Evolutionary conservation across 768 basidiomycete genomes (phyloP).

Genomic region (Termitomyces sp.): DNA sequence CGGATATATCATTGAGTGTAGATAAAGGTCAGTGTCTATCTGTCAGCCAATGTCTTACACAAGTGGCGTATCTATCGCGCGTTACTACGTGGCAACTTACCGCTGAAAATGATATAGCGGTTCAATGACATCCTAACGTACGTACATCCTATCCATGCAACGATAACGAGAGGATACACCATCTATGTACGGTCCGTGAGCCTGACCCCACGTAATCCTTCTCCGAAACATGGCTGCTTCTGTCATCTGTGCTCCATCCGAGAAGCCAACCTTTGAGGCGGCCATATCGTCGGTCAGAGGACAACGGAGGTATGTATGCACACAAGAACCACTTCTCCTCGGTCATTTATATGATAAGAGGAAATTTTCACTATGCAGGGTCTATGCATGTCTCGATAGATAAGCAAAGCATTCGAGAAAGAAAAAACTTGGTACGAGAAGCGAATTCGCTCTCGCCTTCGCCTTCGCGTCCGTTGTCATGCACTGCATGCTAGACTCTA

Average conservation of each 20-base stretch:
- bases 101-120: background rate
- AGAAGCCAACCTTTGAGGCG: background rate
- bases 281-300: background rate
- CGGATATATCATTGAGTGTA: background rate
- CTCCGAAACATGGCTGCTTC: background rate
- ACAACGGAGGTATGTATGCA: background rate
- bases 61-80: background rate
- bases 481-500: background rate
- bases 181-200: background rate
- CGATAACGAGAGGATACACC: background rate
- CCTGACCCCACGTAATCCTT: background rate
- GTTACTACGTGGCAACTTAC: background rate
- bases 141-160: background rate
- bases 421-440: background rate
- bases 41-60: background rate
- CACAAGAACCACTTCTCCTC: background rate
- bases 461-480: background rate
- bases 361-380: background rate
- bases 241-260: background rate
- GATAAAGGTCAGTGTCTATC: background rate
- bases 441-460: background rate
- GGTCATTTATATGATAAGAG: background rate
- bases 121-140: background rate
- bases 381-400: background rate
- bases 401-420: background rate